These are phyloP conservation scores for Atkinsonella texensis DNA, from an alignment of 2,329 filamentous ascomycete genomes.

Conservation along the genomic window DNA sequence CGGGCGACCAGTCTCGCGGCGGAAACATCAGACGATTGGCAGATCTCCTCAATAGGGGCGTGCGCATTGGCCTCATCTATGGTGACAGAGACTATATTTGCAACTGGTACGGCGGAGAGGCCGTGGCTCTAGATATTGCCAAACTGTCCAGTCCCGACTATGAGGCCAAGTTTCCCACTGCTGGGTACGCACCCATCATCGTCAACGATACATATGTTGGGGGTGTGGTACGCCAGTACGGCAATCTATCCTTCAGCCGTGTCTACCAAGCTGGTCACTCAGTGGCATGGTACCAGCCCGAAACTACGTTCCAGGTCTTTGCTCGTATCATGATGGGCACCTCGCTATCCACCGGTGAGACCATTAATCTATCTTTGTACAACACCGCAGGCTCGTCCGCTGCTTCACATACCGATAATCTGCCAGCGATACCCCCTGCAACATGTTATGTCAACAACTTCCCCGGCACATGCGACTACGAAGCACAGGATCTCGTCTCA, in stretches of 20 bases:
- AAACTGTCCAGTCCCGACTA: slow-evolving; percentile 35
- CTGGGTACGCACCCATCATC: slow-evolving; percentile 62
- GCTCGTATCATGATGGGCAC: slow-evolving; percentile 45
- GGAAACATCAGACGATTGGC: slow-evolving; percentile 49
- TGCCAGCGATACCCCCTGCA: slow-evolving; percentile 33
- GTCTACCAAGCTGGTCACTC: slow-evolving; percentile 56
- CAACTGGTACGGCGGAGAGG: slow-evolving; percentile 64
- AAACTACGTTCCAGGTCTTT: slow-evolving; percentile 47
- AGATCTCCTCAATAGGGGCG: slow-evolving; percentile 45
- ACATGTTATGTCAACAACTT: slow-evolving; percentile 51
- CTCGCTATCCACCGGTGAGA: slow-evolving; percentile 42
- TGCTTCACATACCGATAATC: slow-evolving; percentile 34
- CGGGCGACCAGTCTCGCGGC: slow-evolving; percentile 51
- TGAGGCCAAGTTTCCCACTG: slow-evolving; percentile 42
- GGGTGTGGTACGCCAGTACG: slow-evolving; percentile 64
- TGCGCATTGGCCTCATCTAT: slow-evolving; percentile 62
- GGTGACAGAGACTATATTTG: slow-evolving; percentile 52
- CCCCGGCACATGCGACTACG: slow-evolving; percentile 35
- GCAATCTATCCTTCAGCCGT: slow-evolving; percentile 58
- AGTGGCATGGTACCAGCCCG: slow-evolving; percentile 48
- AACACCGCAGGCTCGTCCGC: slow-evolving; percentile 46
- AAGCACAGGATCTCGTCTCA: slow-evolving; percentile 36
- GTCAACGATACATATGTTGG: slow-evolving; percentile 57
- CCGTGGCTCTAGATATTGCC: slow-evolving; percentile 52
- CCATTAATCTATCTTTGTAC: slow-evolving; percentile 38